Percentiles rank a stretch among this genome's conserved stretches.
These are phyloP conservation scores for Pseudocohnilembus persalinus DNA, from an alignment of 169 alveolate species.

Conservation along the genomic window DNA sequence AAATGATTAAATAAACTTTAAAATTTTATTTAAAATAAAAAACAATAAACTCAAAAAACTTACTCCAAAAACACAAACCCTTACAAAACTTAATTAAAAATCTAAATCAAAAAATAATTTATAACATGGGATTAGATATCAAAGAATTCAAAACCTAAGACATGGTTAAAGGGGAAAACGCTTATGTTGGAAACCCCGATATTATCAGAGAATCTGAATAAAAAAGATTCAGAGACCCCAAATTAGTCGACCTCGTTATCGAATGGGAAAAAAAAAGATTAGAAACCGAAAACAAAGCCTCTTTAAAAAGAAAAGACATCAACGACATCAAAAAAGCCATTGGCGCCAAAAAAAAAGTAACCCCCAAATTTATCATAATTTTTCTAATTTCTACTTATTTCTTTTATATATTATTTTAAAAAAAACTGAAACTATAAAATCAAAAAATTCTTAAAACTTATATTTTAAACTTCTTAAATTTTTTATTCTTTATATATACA, in stretches of 20 bases:
- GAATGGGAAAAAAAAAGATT: slow-evolving; percentile 82
- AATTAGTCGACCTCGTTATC: slow-evolving; percentile 72
- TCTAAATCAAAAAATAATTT: background rate
- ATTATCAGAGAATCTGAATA: slow-evolving; percentile 67
- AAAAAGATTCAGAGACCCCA: slow-evolving; percentile 72
- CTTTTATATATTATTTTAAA: too few relatives aligned
- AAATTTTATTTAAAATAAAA: too few relatives aligned
- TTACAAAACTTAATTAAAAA: too few relatives aligned
- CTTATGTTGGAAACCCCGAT: slow-evolving; percentile 82
- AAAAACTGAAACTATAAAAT: too few relatives aligned
- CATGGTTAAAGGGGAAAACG: slow-evolving; percentile 46
- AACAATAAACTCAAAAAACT: background rate
- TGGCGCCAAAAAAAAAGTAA: slow-evolving; percentile 74
- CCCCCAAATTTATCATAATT: too few relatives aligned
- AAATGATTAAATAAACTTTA: background rate
- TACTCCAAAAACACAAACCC: too few relatives aligned
- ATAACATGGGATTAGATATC: slow-evolving; percentile 60
- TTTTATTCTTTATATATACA: too few relatives aligned
- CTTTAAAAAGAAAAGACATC: slow-evolving; percentile 50
- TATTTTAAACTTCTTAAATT: too few relatives aligned
- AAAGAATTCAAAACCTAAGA: slow-evolving; percentile 45
- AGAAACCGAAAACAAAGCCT: slow-evolving; percentile 34
- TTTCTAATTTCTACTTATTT: too few relatives aligned
- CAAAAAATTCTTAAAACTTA: too few relatives aligned
- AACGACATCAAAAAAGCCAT: slow-evolving; percentile 63